These are phyloP conservation scores for Phytophthora sp. DNA, from an alignment of 352 stramenopile species.

Conservation along the genomic window DNA sequence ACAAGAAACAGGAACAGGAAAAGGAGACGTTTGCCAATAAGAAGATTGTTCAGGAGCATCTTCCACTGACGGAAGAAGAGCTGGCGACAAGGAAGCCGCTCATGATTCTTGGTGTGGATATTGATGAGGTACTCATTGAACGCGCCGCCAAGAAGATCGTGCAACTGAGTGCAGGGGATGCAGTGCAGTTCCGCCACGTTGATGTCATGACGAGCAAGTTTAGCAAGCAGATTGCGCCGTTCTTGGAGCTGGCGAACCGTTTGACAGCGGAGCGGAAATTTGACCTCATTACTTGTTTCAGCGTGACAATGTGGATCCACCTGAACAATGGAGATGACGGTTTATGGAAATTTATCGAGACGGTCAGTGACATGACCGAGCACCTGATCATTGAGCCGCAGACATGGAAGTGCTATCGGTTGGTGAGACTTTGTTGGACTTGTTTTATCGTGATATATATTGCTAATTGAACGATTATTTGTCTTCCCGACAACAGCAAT, in stretches of 20 bases:
- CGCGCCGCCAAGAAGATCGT: slow-evolving; percentile 54
- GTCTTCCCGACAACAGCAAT: slow-evolving; percentile 45
- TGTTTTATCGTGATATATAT: slow-evolving; percentile 1
- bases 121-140: slow-evolving; percentile 73
- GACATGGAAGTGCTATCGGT: slow-evolving; percentile 89
- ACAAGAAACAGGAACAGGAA: slow-evolving; percentile 21
- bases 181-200: slow-evolving; percentile 57
- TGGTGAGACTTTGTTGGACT: slow-evolving; percentile 17
- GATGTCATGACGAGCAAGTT: slow-evolving; percentile 66
- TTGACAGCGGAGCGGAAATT: slow-evolving; percentile 50
- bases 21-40: slow-evolving; percentile 8
- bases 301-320: slow-evolving; percentile 91
- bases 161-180: slow-evolving; percentile 32
- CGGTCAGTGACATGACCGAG: slow-evolving; percentile 60
- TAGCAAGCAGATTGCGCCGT: slow-evolving; percentile 44
- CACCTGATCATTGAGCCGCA: slow-evolving; percentile 84
- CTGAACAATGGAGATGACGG: slow-evolving; percentile 86
- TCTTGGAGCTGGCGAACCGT: slow-evolving; percentile 53
- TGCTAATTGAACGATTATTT: slow-evolving; percentile 7
- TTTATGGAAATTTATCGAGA: slow-evolving; percentile 74
- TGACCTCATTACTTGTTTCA: slow-evolving; percentile 81
- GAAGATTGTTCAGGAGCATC: slow-evolving; percentile 22
- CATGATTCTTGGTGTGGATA: slow-evolving; percentile 73
- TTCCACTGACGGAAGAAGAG: slow-evolving; percentile 31
- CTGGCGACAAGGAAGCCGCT: slow-evolving; percentile 46